Evolutionary conservation across 805 yeast species (phyloP).

Genomic region (Kuraishia molischiana): DNA sequence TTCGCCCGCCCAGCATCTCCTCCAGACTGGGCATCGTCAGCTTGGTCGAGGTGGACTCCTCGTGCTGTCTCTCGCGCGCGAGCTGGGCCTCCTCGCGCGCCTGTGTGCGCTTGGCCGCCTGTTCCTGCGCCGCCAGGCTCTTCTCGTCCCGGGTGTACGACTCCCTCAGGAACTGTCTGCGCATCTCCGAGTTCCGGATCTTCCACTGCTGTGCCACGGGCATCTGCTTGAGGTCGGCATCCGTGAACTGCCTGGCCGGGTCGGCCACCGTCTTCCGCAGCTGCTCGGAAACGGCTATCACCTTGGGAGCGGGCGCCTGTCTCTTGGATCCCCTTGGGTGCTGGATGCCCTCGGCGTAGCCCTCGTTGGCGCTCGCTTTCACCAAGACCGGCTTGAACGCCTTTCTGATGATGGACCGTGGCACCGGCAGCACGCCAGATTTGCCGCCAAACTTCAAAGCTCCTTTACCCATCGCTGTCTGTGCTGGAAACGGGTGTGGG

Average conservation of each 20-base stretch:
- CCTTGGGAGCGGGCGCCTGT: conserved; percentile 38
- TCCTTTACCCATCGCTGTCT: conserved; percentile 36
- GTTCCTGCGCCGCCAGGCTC: conserved; percentile 23
- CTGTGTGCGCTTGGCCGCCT: conserved; percentile 18
- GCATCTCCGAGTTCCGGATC: conserved; percentile 46
- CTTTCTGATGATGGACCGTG: conserved; percentile 66
- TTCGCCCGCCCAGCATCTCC: conserved; percentile 51
- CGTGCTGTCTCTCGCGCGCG: conserved; percentile 25
- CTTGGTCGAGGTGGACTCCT: conserved; percentile 39
- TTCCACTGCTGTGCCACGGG: conserved; percentile 34
- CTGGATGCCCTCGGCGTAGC: conserved; percentile 63
- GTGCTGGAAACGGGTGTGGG: no score
- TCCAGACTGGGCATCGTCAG: conserved; percentile 78
- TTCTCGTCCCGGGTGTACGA: conserved; percentile 34
- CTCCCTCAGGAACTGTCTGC: conserved; percentile 62
- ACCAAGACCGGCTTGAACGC: conserved; percentile 47
- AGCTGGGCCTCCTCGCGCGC: conserved; percentile 16
- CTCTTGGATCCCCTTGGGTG: conserved; percentile 59
- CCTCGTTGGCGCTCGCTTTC: conserved; percentile 40
- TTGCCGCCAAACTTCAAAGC: conserved; percentile 46
- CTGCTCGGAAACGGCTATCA: conserved; percentile 49
- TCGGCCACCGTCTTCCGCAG: conserved; percentile 41
- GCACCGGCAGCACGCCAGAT: conserved; percentile 75
- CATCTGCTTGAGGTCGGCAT: conserved; percentile 22
- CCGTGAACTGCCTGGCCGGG: conserved; percentile 26